Percentiles rank a stretch among this genome's conserved stretches.
Evolutionary conservation across 352 stramenopile species (phyloP).

Genomic region (Plasmopara halstedii): DNA sequence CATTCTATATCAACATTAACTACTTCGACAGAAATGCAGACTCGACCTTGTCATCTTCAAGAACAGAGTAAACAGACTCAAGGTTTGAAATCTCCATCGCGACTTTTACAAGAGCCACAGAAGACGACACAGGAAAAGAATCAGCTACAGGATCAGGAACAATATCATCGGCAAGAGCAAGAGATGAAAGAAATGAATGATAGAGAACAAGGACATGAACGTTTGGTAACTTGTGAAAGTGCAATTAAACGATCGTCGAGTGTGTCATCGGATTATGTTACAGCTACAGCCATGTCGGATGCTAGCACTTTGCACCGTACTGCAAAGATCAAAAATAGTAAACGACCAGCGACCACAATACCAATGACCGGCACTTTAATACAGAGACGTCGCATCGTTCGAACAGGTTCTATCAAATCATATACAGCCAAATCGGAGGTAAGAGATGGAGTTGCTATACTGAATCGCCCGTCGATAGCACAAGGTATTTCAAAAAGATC

Average conservation of each 20-base stretch:
- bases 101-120: constrained; percentile 1
- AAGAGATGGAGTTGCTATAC: constrained; percentile 2
- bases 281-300: not conserved
- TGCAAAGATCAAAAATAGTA: constrained; percentile 1
- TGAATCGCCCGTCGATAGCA: constrained; percentile 9
- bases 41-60: constrained; percentile 4
- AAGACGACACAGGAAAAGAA: constrained; percentile 4
- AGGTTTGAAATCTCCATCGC: not conserved
- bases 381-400: constrained; percentile 13
- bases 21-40: constrained; percentile 1
- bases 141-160: constrained; percentile 3
- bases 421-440: constrained; percentile 13
- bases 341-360: constrained; percentile 7
- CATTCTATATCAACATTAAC: not conserved
- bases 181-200: constrained; percentile 13
- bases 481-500: constrained; percentile 2
- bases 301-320: not conserved
- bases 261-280: not conserved
- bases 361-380: not conserved
- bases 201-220: constrained; percentile 1
- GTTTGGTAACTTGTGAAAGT: constrained; percentile 5
- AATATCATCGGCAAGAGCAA: constrained; percentile 8
- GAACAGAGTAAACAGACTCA: constrained; percentile 1
- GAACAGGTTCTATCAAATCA: constrained; percentile 13
- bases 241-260: constrained; percentile 3